phyloP scores from a whole-genome alignment of 805 yeast genomes.

The Kodamaea neixiangensis region DNA sequence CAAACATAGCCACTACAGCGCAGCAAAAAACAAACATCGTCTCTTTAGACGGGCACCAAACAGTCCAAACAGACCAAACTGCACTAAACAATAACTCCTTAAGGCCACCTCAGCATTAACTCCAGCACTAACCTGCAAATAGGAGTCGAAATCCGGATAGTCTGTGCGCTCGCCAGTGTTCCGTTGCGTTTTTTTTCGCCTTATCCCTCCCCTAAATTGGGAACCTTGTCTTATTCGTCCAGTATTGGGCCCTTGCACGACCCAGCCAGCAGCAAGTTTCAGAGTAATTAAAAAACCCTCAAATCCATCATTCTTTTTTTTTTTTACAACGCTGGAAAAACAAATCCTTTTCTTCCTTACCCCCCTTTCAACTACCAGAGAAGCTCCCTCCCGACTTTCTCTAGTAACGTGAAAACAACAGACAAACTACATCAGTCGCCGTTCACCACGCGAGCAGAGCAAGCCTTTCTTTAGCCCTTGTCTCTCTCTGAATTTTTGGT shows the following conservation, averaged over 20 bases:
- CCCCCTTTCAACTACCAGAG: constrained; percentile 9
- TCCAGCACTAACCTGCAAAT: too few relatives aligned
- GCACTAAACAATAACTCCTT: background rate
- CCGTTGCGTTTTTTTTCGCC: background rate
- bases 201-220: constrained; percentile 5
- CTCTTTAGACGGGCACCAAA: background rate
- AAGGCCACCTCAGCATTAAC: constrained; percentile 1
- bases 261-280: constrained; percentile 2
- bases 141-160: background rate
- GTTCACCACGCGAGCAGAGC: constrained; percentile 3
- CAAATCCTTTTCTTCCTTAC: constrained; percentile 7
- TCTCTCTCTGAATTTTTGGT: constrained; percentile 1
- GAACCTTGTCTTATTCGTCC: background rate
- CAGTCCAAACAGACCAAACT: background rate
- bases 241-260: constrained; percentile 3
- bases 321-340: constrained; percentile 8
- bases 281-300: constrained; percentile 9
- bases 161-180: background rate
- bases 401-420: constrained; percentile 9
- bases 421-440: constrained; percentile 10
- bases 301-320: constrained; percentile 8
- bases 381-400: constrained; percentile 8
- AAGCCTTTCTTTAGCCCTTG: constrained; percentile 2
- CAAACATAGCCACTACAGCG: background rate
- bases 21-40: background rate